Conservation (phyloP, 495 filamentous ascomycete genomes). For the Arthonia radiata region DNA sequence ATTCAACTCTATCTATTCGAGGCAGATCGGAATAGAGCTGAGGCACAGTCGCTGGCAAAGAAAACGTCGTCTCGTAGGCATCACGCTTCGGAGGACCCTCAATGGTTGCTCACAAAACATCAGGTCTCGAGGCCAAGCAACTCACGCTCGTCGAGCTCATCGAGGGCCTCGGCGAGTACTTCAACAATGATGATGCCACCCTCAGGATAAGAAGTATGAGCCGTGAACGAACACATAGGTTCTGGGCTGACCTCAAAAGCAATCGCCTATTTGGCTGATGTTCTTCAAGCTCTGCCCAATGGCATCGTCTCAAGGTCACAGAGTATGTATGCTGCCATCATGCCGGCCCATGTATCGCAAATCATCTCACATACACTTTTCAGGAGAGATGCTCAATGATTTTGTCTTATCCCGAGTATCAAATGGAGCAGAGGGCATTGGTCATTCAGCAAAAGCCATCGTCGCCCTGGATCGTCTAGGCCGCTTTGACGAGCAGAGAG, state of each 20-base stretch:
- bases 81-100: neutral
- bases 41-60: slow-evolving; percentile 31
- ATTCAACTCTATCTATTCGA: slow-evolving; percentile 40
- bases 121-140: slow-evolving; percentile 35
- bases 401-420: slow-evolving; percentile 16
- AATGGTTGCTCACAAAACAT: too few species aligned
- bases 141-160: slow-evolving; percentile 40
- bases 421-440: slow-evolving; percentile 14
- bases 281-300: slow-evolving; percentile 30
- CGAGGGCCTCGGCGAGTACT: slow-evolving; percentile 40
- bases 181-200: slow-evolving; percentile 42
- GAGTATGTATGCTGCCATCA: slow-evolving; percentile 9
- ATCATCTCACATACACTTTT: neutral
- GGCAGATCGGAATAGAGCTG: slow-evolving; percentile 34
- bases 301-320: slow-evolving; percentile 43
- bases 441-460: slow-evolving; percentile 11
- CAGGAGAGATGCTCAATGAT: slow-evolving; percentile 15
- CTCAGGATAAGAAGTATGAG: slow-evolving; percentile 30
- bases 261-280: slow-evolving; percentile 40
- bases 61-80: slow-evolving; percentile 28
- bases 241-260: slow-evolving; percentile 13
- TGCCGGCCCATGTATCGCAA: neutral
- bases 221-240: too few species aligned
- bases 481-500: slow-evolving; percentile 15
- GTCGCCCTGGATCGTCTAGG: slow-evolving; percentile 14